Conservation (phyloP, 805 yeast species). For the Myxozyma melibiosi region DNA sequence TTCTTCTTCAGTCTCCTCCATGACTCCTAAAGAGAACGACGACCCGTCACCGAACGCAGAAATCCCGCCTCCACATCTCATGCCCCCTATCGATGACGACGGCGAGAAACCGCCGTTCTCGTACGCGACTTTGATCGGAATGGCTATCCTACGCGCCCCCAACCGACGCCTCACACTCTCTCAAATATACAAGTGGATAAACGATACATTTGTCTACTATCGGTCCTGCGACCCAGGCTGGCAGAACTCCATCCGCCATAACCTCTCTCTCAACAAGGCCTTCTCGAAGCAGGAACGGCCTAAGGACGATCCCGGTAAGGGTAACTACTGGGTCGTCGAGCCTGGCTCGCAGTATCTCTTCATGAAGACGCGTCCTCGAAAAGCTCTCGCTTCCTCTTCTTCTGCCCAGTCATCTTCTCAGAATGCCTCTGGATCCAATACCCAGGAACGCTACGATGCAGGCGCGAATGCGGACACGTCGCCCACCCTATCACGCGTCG, state of each 20-base stretch:
- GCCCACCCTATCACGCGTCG: constrained; percentile 2
- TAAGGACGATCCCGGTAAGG: constrained; percentile 56
- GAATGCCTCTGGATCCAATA: too few species aligned
- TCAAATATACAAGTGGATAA: constrained; percentile 91
- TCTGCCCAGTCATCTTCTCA: neutral
- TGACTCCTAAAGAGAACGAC: constrained; percentile 2
- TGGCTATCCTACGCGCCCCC: constrained; percentile 85
- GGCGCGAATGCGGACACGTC: constrained; percentile 1
- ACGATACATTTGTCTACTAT: constrained; percentile 80
- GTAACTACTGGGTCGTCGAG: constrained; percentile 91
- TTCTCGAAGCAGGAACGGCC: constrained; percentile 89
- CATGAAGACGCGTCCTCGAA: constrained; percentile 51
- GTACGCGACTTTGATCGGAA: constrained; percentile 89
- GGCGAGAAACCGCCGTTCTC: constrained; percentile 88
- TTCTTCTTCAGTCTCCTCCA: constrained; percentile 10
- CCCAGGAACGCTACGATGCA: too few species aligned
- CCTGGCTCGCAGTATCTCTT: constrained; percentile 82
- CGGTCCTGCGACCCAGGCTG: constrained; percentile 87
- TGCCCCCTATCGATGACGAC: constrained; percentile 54
- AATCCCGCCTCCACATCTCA: constrained; percentile 45
- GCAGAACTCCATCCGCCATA: constrained; percentile 97
- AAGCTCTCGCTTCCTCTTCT: neutral
- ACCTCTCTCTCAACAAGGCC: constrained; percentile 88
- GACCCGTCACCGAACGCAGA: constrained; percentile 18
- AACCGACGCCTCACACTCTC: constrained; percentile 70